phyloP scores from a whole-genome alignment of 2,329 filamentous ascomycete species.

The Penicillium sp. region DNA sequence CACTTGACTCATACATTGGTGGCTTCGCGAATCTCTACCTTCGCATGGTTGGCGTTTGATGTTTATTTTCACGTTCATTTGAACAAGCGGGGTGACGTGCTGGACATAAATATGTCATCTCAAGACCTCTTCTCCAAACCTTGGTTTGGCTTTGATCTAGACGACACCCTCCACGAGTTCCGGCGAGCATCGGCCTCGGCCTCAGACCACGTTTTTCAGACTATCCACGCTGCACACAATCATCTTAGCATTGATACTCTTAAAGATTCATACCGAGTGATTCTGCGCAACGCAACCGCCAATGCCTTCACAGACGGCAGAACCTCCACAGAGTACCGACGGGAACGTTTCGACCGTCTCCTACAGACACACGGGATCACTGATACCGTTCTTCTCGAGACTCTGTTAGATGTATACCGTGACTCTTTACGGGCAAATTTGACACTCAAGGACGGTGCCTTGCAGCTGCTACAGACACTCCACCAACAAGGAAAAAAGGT shows the following conservation, averaged over 20 bases:
- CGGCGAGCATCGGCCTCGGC: slow-evolving; percentile 43
- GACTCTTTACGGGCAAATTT: slow-evolving; percentile 21
- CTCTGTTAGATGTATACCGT: slow-evolving; percentile 18
- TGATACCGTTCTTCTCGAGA: not conserved
- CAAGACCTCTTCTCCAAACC: slow-evolving; percentile 26
- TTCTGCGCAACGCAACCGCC: slow-evolving; percentile 39
- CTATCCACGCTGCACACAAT: slow-evolving; percentile 27
- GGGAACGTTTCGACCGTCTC: slow-evolving; percentile 41
- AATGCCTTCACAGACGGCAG: slow-evolving; percentile 49
- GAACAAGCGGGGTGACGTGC: not conserved
- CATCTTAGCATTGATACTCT: slow-evolving; percentile 8
- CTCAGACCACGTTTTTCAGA: slow-evolving; percentile 32
- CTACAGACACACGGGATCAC: slow-evolving; percentile 25
- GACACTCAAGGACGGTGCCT: slow-evolving; percentile 40
- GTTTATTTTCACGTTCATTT: not conserved
- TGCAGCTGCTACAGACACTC: slow-evolving; percentile 37
- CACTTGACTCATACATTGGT: not conserved
- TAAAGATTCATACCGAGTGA: slow-evolving; percentile 31
- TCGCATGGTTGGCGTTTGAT: too few species aligned
- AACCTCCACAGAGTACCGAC: slow-evolving; percentile 46
- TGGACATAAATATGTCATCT: not conserved
- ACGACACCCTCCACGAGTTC: slow-evolving; percentile 53
- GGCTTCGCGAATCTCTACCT: not conserved
- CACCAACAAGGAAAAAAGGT: slow-evolving; percentile 42
- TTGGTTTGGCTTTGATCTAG: slow-evolving; percentile 53